Evolutionary conservation across 1,139 yeast species (phyloP).

Genomic region (Candida dubliniensis): DNA sequence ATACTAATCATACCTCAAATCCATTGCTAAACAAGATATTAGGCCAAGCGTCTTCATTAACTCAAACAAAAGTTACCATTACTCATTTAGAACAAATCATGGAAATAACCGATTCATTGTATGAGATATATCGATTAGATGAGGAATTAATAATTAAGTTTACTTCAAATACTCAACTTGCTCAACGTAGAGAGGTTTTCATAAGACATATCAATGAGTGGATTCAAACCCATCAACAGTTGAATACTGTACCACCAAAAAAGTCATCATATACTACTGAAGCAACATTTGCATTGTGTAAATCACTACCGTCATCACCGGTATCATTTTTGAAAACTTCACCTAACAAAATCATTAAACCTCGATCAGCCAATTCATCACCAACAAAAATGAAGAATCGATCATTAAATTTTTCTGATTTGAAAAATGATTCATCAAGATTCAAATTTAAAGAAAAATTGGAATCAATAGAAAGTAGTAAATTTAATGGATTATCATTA

Average conservation of each 20-base stretch:
- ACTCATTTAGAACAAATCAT: slow-evolving; percentile 20
- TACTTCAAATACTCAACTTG: slow-evolving; percentile 10
- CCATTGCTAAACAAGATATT: slow-evolving; percentile 22
- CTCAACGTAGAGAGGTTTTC: slow-evolving; percentile 49
- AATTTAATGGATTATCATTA: slow-evolving; percentile 35
- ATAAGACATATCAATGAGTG: slow-evolving; percentile 62
- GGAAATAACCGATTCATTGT: slow-evolving; percentile 17
- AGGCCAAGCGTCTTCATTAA: slow-evolving; percentile 21
- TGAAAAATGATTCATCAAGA: slow-evolving; percentile 33
- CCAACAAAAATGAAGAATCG: slow-evolving; percentile 11
- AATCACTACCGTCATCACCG: too few species aligned
- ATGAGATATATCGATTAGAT: slow-evolving; percentile 15
- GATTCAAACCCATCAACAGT: slow-evolving; percentile 33
- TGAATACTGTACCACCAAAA: background rate
- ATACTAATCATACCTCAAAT: slow-evolving; percentile 26
- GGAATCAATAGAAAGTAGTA: slow-evolving; percentile 21
- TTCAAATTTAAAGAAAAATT: slow-evolving; percentile 30
- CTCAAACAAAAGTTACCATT: slow-evolving; percentile 18
- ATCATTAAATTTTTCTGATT: slow-evolving; percentile 12
- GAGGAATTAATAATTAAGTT: slow-evolving; percentile 10
- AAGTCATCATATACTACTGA: background rate
- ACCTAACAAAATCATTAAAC: slow-evolving; percentile 24
- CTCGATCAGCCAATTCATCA: slow-evolving; percentile 13
- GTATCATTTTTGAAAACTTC: slow-evolving; percentile 8
- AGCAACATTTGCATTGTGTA: background rate